Conservation (phyloP, 805 yeast genomes). For the Pichia kluyveri region DNA sequence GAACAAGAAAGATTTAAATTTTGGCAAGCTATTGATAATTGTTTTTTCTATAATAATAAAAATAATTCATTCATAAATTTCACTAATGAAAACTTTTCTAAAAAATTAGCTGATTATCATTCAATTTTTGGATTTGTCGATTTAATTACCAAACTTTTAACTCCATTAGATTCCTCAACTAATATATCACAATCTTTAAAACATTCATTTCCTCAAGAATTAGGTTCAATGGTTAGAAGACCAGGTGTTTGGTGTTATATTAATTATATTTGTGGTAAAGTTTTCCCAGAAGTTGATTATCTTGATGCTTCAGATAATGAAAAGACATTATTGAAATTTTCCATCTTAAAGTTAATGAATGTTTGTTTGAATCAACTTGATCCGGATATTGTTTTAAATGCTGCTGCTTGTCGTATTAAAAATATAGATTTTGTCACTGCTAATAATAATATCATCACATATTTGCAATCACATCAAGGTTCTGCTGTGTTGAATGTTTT, state of each 20-base stretch:
- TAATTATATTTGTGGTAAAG: slow-evolving; percentile 60
- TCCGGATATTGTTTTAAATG: slow-evolving; percentile 40
- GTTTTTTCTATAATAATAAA: slow-evolving; percentile 42
- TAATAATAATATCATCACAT: slow-evolving; percentile 32
- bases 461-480: slow-evolving; percentile 62
- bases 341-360: slow-evolving; percentile 44
- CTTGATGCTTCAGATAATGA: slow-evolving; percentile 28
- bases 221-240: slow-evolving; percentile 54
- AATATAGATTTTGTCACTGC: slow-evolving; percentile 40
- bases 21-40: slow-evolving; percentile 64
- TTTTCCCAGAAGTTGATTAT: slow-evolving; percentile 46
- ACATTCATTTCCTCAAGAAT: slow-evolving; percentile 49
- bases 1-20: slow-evolving; percentile 34
- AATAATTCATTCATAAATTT: slow-evolving; percentile 9
- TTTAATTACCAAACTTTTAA: slow-evolving; percentile 34
- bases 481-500: slow-evolving; percentile 53
- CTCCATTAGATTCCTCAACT: slow-evolving; percentile 21
- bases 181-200: slow-evolving; percentile 30
- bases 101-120: slow-evolving; percentile 5
- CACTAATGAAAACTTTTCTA: slow-evolving; percentile 29
- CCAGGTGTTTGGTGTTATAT: slow-evolving; percentile 75
- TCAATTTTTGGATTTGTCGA: slow-evolving; percentile 43
- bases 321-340: slow-evolving; percentile 39
- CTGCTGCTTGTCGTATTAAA: slow-evolving; percentile 34
- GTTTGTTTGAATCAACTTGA: slow-evolving; percentile 42